Conservation (phyloP, 306 rosid species). For the Morella rubra region DNA sequence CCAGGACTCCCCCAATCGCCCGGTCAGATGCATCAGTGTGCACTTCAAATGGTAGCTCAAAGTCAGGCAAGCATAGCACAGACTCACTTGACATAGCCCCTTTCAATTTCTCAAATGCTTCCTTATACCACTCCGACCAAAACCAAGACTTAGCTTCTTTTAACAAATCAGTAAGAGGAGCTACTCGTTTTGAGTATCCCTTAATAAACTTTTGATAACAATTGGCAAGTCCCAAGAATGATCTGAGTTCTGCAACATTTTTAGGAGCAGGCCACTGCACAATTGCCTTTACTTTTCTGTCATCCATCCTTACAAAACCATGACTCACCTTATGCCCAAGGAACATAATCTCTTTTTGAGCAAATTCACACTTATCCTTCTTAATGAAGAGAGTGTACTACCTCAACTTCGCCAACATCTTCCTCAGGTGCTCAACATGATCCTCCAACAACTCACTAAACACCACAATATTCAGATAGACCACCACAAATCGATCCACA, state of each 20-base stretch:
- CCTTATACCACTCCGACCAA: neutral
- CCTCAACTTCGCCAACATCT: no score
- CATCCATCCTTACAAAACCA: neutral
- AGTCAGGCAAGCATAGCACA: neutral
- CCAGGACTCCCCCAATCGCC: no score
- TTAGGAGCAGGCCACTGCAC: neutral
- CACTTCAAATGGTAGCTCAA: neutral
- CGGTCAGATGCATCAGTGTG: neutral
- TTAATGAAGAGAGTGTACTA: no score
- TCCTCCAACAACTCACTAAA: no score
- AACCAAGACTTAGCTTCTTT: neutral
- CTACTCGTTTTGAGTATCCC: neutral
- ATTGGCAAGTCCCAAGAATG: conserved; percentile 1
- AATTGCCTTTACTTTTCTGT: neutral
- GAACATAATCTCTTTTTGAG: neutral
- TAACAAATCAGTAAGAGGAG: neutral
- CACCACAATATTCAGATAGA: no score
- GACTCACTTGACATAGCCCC: neutral
- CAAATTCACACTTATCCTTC: neutral
- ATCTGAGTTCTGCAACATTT: neutral
- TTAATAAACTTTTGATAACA: neutral
- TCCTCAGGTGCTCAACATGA: no score
- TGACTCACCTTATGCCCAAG: neutral
- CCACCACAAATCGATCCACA: neutral
- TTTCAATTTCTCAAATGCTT: neutral